phyloP scores from a whole-genome alignment of 176 grass and related monocot genomes.

The Paspalum notatum region DNA sequence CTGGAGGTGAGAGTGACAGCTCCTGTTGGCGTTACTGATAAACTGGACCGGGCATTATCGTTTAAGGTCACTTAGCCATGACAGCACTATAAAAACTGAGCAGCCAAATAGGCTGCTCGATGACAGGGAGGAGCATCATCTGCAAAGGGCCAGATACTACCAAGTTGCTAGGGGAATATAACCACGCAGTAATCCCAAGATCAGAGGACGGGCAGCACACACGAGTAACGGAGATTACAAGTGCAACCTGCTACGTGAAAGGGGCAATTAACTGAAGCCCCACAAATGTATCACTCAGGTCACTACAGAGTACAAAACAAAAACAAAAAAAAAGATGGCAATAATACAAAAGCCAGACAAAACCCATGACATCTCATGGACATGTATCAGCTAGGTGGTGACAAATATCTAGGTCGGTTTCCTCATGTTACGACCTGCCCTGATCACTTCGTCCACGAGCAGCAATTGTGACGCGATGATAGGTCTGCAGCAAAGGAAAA shows the following conservation, averaged over 20 bases:
- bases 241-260: slow-evolving; percentile 4
- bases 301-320: slow-evolving; percentile 19
- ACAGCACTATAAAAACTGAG: too few species aligned
- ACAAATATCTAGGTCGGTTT: slow-evolving; percentile 64
- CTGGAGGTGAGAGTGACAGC: slow-evolving; percentile 2
- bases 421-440: slow-evolving; percentile 95
- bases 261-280: background rate
- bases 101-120: too few species aligned
- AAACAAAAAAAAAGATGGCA: background rate
- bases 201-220: background rate
- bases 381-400: background rate
- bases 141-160: too few species aligned
- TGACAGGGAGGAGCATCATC: too few species aligned
- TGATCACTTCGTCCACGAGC: slow-evolving; percentile 92
- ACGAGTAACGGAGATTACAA: background rate
- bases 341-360: slow-evolving; percentile 34
- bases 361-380: slow-evolving; percentile 11
- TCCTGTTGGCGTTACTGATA: background rate
- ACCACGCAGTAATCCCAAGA: background rate
- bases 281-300: slow-evolving; percentile 18
- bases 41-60: too few species aligned
- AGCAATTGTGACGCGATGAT: slow-evolving; percentile 91
- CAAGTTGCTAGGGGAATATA: background rate
- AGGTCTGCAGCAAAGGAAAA: slow-evolving; percentile 57
- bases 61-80: too few species aligned